Base-by-base conservation (phyloP, 2,329 filamentous ascomycete species). In the Diaporthe sp. region DNA sequence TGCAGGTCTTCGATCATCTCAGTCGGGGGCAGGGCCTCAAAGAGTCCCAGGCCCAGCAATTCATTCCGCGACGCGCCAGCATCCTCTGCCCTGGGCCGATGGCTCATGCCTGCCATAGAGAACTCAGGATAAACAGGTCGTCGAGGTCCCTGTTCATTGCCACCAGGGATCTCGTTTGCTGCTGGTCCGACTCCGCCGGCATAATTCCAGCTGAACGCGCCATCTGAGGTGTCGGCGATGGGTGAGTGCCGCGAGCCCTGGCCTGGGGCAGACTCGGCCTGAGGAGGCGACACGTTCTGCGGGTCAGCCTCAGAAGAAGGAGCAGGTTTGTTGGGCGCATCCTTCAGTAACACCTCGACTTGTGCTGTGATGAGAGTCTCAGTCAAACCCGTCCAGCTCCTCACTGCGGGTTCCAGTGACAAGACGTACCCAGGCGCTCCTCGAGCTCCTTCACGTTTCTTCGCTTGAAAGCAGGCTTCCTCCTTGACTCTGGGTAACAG, bases 391-490 rank as follows among this genome's bases (percentile, higher is more conserved):
- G 51, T 71, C 19, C 31, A 22, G 37, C 51, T 39, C 53, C 34
- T 46, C 74, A 62, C 70, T 46, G 42, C 73, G 25, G 17, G 25
- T 34, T 22, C 4, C 37, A 60, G 49, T 22, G 55, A 25, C 10
- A 34, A 62, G 71, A 71, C 87, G 78, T 91, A 97, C 94, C 94
- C 82, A 98, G 86, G 81, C 96, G 91, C 78, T 95, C 95, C 84
- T 98, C 96, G 75, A 98, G 87, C 82, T 97, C 93, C 86, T 94
- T 97, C 77, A 98, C 96, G 84, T 98, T 98, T 79, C 94, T 92
- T 80, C 95, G 89, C 86, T 97, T 98, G 28, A 94, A 93, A 6
- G 95, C 94, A 73, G 95, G 94, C 86, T 98, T 98, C 85, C 95
- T 93, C 81, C 95, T 90, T 74, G 95, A 94, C 85, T 97, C 95